Percentiles rank a stretch among this genome's conserved stretches.
Evolutionary conservation across 1,284 basidiomycete genomes (phyloP).

Genomic region (Marasmius tenuissimus): DNA sequence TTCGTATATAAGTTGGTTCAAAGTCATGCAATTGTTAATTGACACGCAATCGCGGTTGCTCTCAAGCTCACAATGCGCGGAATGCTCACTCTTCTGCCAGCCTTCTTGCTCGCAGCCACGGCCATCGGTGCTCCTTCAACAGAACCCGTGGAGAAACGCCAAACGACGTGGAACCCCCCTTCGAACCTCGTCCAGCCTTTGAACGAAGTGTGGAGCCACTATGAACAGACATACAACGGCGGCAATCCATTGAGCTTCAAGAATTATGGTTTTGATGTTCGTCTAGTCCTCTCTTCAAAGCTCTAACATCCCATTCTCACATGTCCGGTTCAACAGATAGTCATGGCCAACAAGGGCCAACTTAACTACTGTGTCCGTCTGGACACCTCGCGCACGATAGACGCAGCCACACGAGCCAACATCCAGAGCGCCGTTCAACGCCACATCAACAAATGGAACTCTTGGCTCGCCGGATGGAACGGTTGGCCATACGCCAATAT

Average conservation of each 20-base stretch:
- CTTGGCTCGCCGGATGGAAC: constrained; percentile 12
- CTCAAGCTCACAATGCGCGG: too few relatives aligned
- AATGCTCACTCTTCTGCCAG: too few relatives aligned
- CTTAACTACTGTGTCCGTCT: constrained; percentile 14
- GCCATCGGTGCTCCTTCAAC: background rate
- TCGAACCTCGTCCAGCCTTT: constrained; percentile 9
- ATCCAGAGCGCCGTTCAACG: constrained; percentile 7
- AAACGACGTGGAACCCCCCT: constrained; percentile 13
- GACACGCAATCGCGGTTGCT: too few relatives aligned
- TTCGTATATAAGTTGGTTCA: too few relatives aligned
- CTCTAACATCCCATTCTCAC: background rate
- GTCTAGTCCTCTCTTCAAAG: background rate
- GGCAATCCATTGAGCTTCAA: constrained; percentile 5
- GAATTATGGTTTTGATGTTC: constrained; percentile 13
- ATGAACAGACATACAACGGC: constrained; percentile 7
- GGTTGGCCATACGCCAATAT: constrained; percentile 11
- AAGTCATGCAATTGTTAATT: too few relatives aligned
- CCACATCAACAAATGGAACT: constrained; percentile 11
- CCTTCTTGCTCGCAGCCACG: too few relatives aligned
- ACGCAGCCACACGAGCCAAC: constrained; percentile 4
- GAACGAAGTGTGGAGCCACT: constrained; percentile 13
- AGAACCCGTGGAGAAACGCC: background rate
- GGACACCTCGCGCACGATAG: constrained; percentile 3
- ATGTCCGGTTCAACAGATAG: constrained; percentile 1
- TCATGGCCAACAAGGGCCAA: constrained; percentile 11